Base-by-base conservation (phyloP, 1,139 yeast genomes). In the Lodderomyces elongisporus region DNA sequence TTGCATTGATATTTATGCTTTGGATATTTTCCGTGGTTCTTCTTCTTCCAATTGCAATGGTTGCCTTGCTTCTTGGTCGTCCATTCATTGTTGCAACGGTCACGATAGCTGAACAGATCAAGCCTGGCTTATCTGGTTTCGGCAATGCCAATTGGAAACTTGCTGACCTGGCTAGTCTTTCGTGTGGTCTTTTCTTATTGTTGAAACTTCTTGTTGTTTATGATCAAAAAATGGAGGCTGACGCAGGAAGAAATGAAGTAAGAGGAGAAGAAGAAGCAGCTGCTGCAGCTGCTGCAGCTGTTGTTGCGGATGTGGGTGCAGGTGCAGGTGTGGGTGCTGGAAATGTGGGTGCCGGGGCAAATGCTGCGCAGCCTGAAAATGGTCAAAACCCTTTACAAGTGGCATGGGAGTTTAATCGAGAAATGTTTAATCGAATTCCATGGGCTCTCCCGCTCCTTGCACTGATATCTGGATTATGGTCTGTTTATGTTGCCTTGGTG, bases 11-110 rank as follows among this genome's bases (percentile, higher is more conserved):
- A 29, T 52, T 65, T 1, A 58, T 74, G 54, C 62, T 88, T 20
- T 88, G 96, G 94, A 48, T 74, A 2, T 81, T 79, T 52, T 79
- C 94, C 0, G 70, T 78, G 1, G 34, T 77, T 1, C 54, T 82
- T 18, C 61, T 75, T 4, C 43, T 70, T 18, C 46, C 56, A 4
- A 38, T 64, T 0, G 42, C 58, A 0, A 30, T 71, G 5, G 27
- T 45, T 1, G 64, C 70, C 0, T 57, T 72, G 31, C 32, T 63
- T 6, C 13, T 66, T 5, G 77, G 80, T 23, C 53, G 66, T 33
- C 73, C 74, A 8, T 32, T 66, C 1, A 40, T 54, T 12, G 49
- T 30, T 4, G 27, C 25, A 13, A 7, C 10, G 6, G 26, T 24
- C 6, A 6, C 6, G 12, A 24, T 24, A 7, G 12, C 26, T 7